Percentiles rank a stretch among this genome's conserved stretches.
Evolutionary conservation across 257 asterid species (phyloP).

Genomic region (Verbena officinalis): DNA sequence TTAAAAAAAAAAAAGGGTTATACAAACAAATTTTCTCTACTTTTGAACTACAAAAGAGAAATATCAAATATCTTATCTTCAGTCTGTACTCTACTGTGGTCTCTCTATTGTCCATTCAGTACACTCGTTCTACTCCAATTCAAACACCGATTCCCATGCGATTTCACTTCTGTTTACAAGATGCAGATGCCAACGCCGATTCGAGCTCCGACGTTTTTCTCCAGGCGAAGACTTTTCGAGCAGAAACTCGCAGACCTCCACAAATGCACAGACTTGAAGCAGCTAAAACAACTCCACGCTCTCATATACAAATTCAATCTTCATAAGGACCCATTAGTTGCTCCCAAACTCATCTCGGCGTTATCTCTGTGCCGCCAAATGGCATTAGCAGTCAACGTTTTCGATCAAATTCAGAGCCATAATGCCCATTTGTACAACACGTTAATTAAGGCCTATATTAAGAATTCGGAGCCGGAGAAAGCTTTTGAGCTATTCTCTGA

Average conservation of each 20-base stretch:
- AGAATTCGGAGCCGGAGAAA: conserved; percentile 46
- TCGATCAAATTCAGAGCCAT: conserved; percentile 52
- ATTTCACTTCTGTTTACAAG: conserved; percentile 1
- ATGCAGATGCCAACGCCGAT: conserved; percentile 63
- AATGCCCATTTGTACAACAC: conserved; percentile 56
- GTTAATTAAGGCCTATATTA: conserved; percentile 50
- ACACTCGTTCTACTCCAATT: conserved; percentile 4
- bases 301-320: conserved; percentile 67
- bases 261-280: conserved; percentile 61
- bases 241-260: conserved; percentile 63
- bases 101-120: conserved; percentile 10
- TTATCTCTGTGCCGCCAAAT: conserved; percentile 59
- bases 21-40: too few relatives aligned
- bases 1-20: conserved; percentile 1
- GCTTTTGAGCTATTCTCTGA: conserved; percentile 51
- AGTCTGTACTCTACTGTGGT: background rate
- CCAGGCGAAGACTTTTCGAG: conserved; percentile 64
- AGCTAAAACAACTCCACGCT: conserved; percentile 65
- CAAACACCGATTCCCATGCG: conserved; percentile 15
- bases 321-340: conserved; percentile 56
- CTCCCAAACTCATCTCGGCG: conserved; percentile 69
- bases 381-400: conserved; percentile 52
- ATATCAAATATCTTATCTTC: conserved; percentile 27
- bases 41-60: too few relatives aligned
- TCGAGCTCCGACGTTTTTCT: conserved; percentile 67